Evolutionary conservation across 163 green algal genomes (phyloP).

Genomic region (Volvox carteri): DNA sequence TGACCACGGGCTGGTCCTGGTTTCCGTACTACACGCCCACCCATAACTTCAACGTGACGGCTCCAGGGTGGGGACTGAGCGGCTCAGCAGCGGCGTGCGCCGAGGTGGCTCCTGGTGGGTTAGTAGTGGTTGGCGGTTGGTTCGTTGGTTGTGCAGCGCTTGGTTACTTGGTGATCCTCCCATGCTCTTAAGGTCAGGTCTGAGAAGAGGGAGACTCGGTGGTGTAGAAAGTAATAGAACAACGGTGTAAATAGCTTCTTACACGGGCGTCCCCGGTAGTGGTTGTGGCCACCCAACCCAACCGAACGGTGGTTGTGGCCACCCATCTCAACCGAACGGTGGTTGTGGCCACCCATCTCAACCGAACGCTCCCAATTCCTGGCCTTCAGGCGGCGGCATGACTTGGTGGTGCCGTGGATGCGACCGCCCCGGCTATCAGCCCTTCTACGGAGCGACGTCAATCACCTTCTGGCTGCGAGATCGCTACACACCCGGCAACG

Average conservation of each 20-base stretch:
- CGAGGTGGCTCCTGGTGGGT: constrained; percentile 39
- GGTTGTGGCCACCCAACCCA: too few relatives aligned
- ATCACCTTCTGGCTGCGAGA: constrained; percentile 39
- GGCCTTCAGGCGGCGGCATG: constrained; percentile 42
- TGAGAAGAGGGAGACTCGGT: too few relatives aligned
- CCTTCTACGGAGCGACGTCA: constrained; percentile 22
- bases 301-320: too few relatives aligned
- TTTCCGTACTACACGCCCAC: constrained; percentile 52
- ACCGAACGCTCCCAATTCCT: too few relatives aligned
- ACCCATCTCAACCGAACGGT: too few relatives aligned
- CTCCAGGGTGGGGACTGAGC: constrained; percentile 25
- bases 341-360: too few relatives aligned
- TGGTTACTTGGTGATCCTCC: too few relatives aligned
- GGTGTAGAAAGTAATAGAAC: too few relatives aligned
- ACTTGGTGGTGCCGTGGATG: constrained; percentile 57
- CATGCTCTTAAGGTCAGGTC: too few relatives aligned
- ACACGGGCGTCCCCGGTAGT: too few relatives aligned
- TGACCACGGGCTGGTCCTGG: constrained; percentile 45
- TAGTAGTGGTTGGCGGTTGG: not conserved
- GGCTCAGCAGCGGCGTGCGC: constrained; percentile 41
- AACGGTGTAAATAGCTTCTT: too few relatives aligned
- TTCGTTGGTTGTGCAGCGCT: too few relatives aligned
- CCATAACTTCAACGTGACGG: constrained; percentile 52
- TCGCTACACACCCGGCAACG: constrained; percentile 28
- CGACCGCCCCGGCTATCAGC: constrained; percentile 45